Evolutionary conservation across 148 eudicot genomes (phyloP).

Genomic region (Cornus suecica): DNA sequence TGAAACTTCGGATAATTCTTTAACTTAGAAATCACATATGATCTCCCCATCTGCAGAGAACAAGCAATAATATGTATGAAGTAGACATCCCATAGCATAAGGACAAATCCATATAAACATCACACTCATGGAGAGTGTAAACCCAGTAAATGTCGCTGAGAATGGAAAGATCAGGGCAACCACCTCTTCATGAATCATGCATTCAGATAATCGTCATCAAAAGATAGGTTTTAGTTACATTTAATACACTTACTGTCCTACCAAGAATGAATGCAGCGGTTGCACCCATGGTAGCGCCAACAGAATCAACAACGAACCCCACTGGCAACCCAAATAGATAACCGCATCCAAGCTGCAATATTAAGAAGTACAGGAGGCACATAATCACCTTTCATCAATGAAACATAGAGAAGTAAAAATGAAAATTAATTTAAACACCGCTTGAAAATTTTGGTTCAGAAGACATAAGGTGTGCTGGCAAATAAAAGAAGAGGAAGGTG

Average conservation of each 20-base stretch:
- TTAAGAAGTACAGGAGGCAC: not conserved
- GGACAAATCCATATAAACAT: not conserved
- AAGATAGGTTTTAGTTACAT: constrained; percentile 1
- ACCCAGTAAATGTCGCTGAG: not conserved
- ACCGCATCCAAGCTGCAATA: constrained; percentile 83
- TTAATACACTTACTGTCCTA: constrained; percentile 57
- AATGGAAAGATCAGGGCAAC: not conserved
- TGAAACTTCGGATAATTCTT: constrained; percentile 71
- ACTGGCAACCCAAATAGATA: constrained; percentile 79
- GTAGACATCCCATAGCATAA: not conserved
- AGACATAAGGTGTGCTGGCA: not conserved
- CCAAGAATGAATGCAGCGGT: constrained; percentile 84
- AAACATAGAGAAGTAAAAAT: not conserved
- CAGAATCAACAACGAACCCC: constrained; percentile 79
- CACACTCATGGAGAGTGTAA: not conserved
- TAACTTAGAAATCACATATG: constrained; percentile 61
- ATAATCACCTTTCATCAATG: not conserved
- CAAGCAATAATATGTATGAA: not conserved
- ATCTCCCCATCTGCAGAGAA: constrained; percentile 64
- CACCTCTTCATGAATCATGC: not conserved
- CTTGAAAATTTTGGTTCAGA: not conserved
- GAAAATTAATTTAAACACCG: not conserved
- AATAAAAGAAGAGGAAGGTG: too few species aligned
- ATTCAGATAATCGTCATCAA: not conserved
- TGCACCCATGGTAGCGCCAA: constrained; percentile 84